phyloP scores from a whole-genome alignment of 169 alveolate species.

The Eimeria sp. region DNA sequence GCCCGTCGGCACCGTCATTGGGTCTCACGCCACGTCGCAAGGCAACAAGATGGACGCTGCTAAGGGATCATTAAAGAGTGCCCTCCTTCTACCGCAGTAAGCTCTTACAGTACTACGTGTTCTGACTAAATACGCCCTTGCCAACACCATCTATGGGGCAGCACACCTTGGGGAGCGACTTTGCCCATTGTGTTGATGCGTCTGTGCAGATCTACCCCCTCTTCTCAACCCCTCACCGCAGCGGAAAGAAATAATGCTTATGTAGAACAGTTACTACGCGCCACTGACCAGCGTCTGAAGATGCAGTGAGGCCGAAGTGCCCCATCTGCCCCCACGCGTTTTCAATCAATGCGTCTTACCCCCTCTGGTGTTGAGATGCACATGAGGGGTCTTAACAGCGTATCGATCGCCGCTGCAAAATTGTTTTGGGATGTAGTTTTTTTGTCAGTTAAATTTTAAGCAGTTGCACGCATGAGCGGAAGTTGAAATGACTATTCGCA shows the following conservation, averaged over 20 bases:
- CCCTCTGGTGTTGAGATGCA: background rate
- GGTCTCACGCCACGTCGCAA: slow-evolving; percentile 47
- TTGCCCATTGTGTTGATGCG: background rate
- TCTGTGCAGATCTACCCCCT: slow-evolving; percentile 52
- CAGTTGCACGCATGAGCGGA: background rate
- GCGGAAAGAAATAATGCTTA: slow-evolving; percentile 60
- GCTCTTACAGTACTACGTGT: background rate
- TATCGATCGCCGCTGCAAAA: background rate
- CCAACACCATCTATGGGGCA: background rate
- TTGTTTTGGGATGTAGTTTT: slow-evolving; percentile 9
- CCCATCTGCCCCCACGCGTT: background rate
- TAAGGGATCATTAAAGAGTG: slow-evolving; percentile 28
- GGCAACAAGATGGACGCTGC: slow-evolving; percentile 64
- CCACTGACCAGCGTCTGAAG: slow-evolving; percentile 57
- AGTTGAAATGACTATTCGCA: background rate
- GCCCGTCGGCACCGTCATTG: slow-evolving; percentile 54
- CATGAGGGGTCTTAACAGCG: background rate
- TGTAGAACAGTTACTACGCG: slow-evolving; percentile 50
- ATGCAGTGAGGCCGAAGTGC: slow-evolving; percentile 6
- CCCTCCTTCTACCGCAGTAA: slow-evolving; percentile 40
- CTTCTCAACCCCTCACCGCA: slow-evolving; percentile 58
- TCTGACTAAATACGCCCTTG: background rate
- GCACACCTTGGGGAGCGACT: background rate
- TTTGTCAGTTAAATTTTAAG: background rate
- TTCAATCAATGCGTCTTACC: background rate